phyloP scores from a whole-genome alignment of 495 filamentous ascomycete genomes.

The Pyronema domesticum region DNA sequence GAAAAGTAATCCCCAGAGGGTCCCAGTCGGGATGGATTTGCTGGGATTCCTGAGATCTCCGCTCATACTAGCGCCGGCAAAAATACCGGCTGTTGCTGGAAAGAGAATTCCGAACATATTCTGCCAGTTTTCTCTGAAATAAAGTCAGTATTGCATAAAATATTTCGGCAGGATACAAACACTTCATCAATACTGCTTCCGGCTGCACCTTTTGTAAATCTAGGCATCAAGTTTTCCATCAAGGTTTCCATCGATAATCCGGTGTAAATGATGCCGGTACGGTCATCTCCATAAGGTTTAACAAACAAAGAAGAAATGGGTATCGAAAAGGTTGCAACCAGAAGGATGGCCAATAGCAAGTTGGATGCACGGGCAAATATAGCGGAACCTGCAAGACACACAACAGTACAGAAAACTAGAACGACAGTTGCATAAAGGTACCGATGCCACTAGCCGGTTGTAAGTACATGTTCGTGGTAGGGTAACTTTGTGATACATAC shows the following conservation, averaged over 20 bases:
- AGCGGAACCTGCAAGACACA: slow-evolving; percentile 64
- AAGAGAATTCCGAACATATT: slow-evolving; percentile 77
- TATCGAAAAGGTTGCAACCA: slow-evolving; percentile 64
- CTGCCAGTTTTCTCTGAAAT: slow-evolving; percentile 49
- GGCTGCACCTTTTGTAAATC: slow-evolving; percentile 46
- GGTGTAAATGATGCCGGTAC: slow-evolving; percentile 53
- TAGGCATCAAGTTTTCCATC: slow-evolving; percentile 49
- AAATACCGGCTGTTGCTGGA: slow-evolving; percentile 55
- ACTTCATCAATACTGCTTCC: slow-evolving; percentile 30
- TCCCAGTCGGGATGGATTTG: slow-evolving; percentile 68
- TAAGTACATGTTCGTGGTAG: background rate
- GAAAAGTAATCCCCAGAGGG: slow-evolving; percentile 53
- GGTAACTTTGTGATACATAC: slow-evolving; percentile 7
- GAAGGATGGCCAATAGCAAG: slow-evolving; percentile 53
- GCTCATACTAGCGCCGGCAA: slow-evolving; percentile 75
- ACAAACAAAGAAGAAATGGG: slow-evolving; percentile 53
- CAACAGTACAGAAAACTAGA: slow-evolving; percentile 51
- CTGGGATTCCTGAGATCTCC: slow-evolving; percentile 70
- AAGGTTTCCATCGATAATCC: slow-evolving; percentile 54
- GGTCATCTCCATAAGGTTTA: slow-evolving; percentile 44
- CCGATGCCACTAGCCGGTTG: slow-evolving; percentile 41
- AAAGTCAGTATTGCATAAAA: background rate
- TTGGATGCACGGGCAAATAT: slow-evolving; percentile 69
- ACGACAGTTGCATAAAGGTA: slow-evolving; percentile 64
- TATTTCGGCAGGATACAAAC: background rate